phyloP scores from a whole-genome alignment of 257 asterid species.

The Plantago major region DNA sequence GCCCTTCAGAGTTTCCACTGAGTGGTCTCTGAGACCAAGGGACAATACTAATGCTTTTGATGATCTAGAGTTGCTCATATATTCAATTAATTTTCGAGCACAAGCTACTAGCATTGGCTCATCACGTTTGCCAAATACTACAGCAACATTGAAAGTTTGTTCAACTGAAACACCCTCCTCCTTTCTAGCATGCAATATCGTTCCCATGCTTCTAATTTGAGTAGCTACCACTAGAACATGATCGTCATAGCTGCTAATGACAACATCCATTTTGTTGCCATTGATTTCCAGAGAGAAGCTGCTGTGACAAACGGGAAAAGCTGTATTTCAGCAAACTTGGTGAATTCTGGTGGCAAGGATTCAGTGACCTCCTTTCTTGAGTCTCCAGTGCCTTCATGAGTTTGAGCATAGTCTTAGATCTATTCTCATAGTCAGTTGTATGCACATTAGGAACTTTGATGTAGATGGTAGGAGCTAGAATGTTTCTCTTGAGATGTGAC shows the following conservation, averaged over 20 bases:
- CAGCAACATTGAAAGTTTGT: slow-evolving; percentile 64
- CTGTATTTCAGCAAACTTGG: no score
- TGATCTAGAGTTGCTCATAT: slow-evolving; percentile 69
- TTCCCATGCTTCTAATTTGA: slow-evolving; percentile 96
- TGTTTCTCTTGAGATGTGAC: no score
- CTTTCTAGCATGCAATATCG: slow-evolving; percentile 88
- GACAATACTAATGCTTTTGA: slow-evolving; percentile 69
- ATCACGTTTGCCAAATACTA: slow-evolving; percentile 78
- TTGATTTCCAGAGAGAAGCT: slow-evolving; percentile 31
- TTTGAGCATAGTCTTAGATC: no score
- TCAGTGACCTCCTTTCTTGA: no score
- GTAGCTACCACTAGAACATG: slow-evolving; percentile 73
- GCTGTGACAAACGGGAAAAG: slow-evolving; percentile 40
- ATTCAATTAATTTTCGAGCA: slow-evolving; percentile 82
- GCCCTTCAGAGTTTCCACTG: slow-evolving; percentile 57
- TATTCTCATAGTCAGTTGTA: no score
- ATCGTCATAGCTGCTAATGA: slow-evolving; percentile 78
- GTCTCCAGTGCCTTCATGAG: no score
- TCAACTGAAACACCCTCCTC: slow-evolving; percentile 73
- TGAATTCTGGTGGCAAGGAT: no score
- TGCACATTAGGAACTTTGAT: no score
- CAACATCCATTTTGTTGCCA: slow-evolving; percentile 66
- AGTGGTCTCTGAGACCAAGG: slow-evolving; percentile 83
- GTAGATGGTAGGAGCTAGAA: no score
- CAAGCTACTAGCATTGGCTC: slow-evolving; percentile 91